These are phyloP conservation scores for Paxillus ammoniavirescens DNA, from an alignment of 768 basidiomycete species.

Conservation along the genomic window DNA sequence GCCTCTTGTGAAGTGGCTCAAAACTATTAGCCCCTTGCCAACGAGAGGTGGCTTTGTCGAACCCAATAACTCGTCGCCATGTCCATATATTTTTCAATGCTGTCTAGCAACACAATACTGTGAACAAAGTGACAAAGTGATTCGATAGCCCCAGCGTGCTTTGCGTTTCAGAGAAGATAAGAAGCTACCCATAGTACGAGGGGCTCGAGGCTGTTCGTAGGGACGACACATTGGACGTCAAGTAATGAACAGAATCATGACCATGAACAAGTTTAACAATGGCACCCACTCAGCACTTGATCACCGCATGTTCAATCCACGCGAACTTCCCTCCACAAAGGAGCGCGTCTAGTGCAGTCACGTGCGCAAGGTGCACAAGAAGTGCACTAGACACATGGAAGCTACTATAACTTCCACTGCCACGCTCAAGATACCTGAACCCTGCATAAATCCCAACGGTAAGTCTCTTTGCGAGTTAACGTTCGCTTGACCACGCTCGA, in stretches of 20 bases:
- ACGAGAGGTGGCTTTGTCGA: background rate
- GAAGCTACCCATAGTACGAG: no score
- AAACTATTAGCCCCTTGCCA: background rate
- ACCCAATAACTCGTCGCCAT: background rate
- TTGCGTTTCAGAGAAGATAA: no score
- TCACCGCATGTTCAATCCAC: background rate
- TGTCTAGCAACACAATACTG: background rate
- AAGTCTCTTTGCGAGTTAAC: background rate
- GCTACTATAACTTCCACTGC: conserved; percentile 12
- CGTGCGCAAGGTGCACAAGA: conserved; percentile 12
- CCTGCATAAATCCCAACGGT: conserved; percentile 6
- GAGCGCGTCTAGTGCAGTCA: conserved; percentile 5
- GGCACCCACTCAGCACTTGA: no score
- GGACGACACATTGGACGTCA: background rate
- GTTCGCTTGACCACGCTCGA: background rate
- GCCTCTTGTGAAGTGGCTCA: conserved; percentile 5
- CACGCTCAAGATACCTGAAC: conserved; percentile 23
- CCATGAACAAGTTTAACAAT: background rate
- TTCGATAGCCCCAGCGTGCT: no score
- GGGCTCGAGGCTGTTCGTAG: no score
- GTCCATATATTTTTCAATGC: background rate
- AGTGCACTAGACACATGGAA: background rate
- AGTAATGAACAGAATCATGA: no score
- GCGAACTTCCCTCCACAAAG: background rate
- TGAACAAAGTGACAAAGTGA: background rate